Base-by-base conservation (phyloP, 2,329 filamentous ascomycete species). In the Neonectria neomacrospora region DNA sequence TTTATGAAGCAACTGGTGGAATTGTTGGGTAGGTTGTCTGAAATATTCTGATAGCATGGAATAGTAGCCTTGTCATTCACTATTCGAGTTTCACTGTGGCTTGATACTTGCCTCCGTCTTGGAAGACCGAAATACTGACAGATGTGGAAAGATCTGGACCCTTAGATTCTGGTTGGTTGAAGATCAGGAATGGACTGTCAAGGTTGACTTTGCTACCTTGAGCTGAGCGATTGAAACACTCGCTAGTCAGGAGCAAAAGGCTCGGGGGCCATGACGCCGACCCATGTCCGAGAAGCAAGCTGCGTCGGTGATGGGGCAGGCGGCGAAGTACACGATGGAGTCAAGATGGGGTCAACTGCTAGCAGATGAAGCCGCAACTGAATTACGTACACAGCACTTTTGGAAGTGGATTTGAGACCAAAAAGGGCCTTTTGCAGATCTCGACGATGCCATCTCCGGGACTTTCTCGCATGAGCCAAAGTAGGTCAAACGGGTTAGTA, bases 1-100 rank as follows among this genome's bases (percentile, higher is more conserved):
- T 63, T 47, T n/a, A 45, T 41, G 32, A 22, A 61, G 54, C 45
- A 61, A 60, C 55, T 48, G 45, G 58, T 60, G 56, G 61, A 58
- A 58, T 61, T 63, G 54, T 58, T 66, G 66, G 62, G 48, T 54
- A 56, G 44, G 54, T 67, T 58, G 23, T 50, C 30, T 63, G 32
- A 61, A 48, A 54, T 48, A 47, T 64, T 64, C 61, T 47, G 66
- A 61, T 63, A 68, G 68, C 68, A 65, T 67, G 57, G 65, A 42
- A 54, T 44, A 62, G 50, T 39, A 70, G 70, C 70, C 68, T 70
- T 52, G 69, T 65, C 58, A 57, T 66, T 70, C 63, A 53, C 57
- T 65, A 51, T 39, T 39, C 48, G 50, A 10, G 18, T 50, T 62
- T 57, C 32, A 30, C 34, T 42, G 26, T 58, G 30, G n/a, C 37